These are phyloP conservation scores for Cucurbita moschata DNA, from an alignment of 306 rosid species.

Conservation along the genomic window DNA sequence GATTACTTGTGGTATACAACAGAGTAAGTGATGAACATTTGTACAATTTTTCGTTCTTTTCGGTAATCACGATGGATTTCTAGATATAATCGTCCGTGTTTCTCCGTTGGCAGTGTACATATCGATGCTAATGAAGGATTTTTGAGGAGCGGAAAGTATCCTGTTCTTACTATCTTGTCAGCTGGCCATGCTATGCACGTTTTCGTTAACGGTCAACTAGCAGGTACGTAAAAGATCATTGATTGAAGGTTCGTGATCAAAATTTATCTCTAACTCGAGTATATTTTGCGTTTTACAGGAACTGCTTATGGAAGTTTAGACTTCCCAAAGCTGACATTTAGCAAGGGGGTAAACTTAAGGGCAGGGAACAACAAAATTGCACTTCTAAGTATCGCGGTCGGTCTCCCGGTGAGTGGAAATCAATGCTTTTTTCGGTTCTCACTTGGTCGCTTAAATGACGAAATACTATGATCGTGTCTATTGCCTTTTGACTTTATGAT, in stretches of 20 bases:
- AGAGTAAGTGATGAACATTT: slow-evolving; percentile 56
- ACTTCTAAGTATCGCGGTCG: slow-evolving; percentile 86
- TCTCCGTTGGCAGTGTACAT: slow-evolving; percentile 42
- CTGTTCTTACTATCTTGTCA: slow-evolving; percentile 59
- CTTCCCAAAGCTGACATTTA: slow-evolving; percentile 66
- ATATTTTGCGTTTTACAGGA: background rate
- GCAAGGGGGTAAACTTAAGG: slow-evolving; percentile 53
- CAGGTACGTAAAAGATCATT: slow-evolving; percentile 34
- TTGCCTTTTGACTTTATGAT: background rate
- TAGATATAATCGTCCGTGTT: background rate
- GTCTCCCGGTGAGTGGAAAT: slow-evolving; percentile 61
- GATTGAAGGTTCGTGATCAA: background rate
- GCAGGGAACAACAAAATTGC: slow-evolving; percentile 79
- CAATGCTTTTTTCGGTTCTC: background rate
- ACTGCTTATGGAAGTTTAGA: slow-evolving; percentile 81
- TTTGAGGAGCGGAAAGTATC: slow-evolving; percentile 55
- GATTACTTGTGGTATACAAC: slow-evolving; percentile 97
- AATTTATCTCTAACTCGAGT: background rate
- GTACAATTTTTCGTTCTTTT: background rate
- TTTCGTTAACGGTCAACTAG: slow-evolving; percentile 59
- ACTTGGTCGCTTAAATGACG: background rate
- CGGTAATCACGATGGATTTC: background rate
- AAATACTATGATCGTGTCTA: background rate
- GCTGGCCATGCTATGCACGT: slow-evolving; percentile 98
- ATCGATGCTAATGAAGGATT: slow-evolving; percentile 59